Conservation (phyloP, 164 flowering plant species). For the Litsea cubeba region DNA sequence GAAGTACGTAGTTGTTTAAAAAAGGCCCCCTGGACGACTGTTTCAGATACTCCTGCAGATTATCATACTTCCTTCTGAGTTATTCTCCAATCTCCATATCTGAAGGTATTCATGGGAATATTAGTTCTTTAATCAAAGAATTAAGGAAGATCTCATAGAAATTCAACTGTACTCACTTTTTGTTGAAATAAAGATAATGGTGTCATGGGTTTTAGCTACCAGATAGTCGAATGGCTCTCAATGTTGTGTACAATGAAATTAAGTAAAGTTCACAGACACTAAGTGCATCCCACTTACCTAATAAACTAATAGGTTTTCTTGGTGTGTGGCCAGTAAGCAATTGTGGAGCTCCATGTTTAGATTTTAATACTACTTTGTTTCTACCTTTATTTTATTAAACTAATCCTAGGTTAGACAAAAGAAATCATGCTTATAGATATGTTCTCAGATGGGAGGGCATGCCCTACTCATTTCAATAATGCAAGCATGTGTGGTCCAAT, state of each 20-base stretch:
- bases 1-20: too few species aligned
- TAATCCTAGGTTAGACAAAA: constrained; percentile 8
- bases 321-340: not conserved
- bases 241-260: not conserved
- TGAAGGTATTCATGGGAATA: not conserved
- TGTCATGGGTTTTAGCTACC: not conserved
- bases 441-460: constrained; percentile 3
- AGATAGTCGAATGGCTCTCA: not conserved
- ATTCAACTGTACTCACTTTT: too few species aligned
- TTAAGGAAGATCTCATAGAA: not conserved
- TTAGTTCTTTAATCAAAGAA: not conserved
- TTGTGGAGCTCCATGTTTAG: constrained; percentile 3
- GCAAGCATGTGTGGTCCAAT: constrained; percentile 7
- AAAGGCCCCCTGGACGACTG: too few species aligned
- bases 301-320: not conserved
- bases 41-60: too few species aligned
- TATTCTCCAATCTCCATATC: not conserved
- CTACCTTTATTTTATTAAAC: not conserved
- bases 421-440: constrained; percentile 5
- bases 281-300: constrained; percentile 4
- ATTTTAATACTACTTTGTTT: not conserved
- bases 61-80: too few species aligned
- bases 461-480: constrained; percentile 9
- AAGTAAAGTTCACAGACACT: not conserved
- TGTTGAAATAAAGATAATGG: not conserved